Evolutionary conservation across 352 stramenopile species (phyloP), one percentile per base, ranked within the genome.

Genomic region (Phytophthora uliginosa): DNA sequence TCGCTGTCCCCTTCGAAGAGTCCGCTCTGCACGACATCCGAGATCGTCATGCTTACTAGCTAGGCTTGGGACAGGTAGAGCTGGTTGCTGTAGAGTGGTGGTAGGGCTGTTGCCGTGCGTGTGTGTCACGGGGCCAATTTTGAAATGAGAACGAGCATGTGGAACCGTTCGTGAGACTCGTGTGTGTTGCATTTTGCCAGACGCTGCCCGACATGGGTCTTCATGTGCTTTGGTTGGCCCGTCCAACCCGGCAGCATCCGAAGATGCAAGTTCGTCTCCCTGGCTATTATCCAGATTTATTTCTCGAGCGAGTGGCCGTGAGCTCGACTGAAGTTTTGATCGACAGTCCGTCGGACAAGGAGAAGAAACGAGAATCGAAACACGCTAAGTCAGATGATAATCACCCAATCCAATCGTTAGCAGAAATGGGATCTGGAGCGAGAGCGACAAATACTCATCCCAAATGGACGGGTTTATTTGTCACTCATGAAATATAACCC

Each of bases 271-370:
- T 2, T 42, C 42, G 7, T 17, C 42, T 61, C 22, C 59, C 66
- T 74, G 66, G 66, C 59, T 74, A 69, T 74, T 74, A 69, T 65
- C 59, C 59, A 74, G 66, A 73, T 73, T 74, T 69, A 69, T 74
- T 74, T 74, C 42, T 63, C 34, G 34, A 69, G 59, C 40, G 51
- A 64, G 58, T 64, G 66, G 58, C 53, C 28, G 47, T 17, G 24
- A 22, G 33, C 60, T 36, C 40, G n/a, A 47, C 65, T 73, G 57
- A 59, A 73, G n/a, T n/a, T n/a, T 73, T 63, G 66, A 73, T 73
- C 51, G 38, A 34, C 47, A 55, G 63, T 71, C 45, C 42, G 63
- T 65, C 64, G 34, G 40, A 50, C 40, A 59, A 60, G 31, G 63
- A 63, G 45, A 69, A 17, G 42, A 38, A 7, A 13, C 22, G 15